Base-by-base conservation (phyloP, 176 grass and related monocot genomes). In the Hordeum marinum region DNA sequence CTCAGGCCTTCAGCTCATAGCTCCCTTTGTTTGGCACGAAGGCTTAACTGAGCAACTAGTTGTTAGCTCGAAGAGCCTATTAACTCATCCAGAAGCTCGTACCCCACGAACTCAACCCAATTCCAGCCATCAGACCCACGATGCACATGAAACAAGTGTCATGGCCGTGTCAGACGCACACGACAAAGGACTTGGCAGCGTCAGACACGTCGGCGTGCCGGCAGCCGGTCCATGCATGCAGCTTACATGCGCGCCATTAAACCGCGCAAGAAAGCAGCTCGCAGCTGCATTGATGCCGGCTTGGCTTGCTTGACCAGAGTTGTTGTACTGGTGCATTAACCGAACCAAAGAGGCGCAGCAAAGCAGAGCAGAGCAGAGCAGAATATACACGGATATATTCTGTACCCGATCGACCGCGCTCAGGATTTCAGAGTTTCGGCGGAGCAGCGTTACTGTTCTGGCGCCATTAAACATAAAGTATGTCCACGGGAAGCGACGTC, bases 271-370 rank as follows among this genome's bases (percentile, higher is more conserved):
- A 54, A 27, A 29, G 74, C 68, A 45, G 75, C 5, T 69, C 52
- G 55, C 50, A 78, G 66, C 32, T 34, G 87, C 81, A 84, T 88
- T 84, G 24, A 84, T 34, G 81, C 80, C 17, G 62, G 68, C 29
- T n/a, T 23, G 25, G 55, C 41, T 54, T 79, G 81, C 41, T 54
- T 79, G 81, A 83, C 54, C 52, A 61, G 80, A 50, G 50, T 24
- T 50, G 68, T 21, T 36, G 68, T 20, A 11, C 48, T 6, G 7
- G 48, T 52, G 0, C 75, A 73, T 64, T 31, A 80, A 79, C 75
- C 42, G n/a, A 84, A 32, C 65, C 43, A 6, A 52, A 52, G 48
- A 68, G 66, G 25, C 23, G 13, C 48, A 0, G 32, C 32, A 34
- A 3, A 34, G 14, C 32, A 34, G 32, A 34, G 14, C 77, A 41